A percentile compares a stretch with the other conserved stretches of the same genome.
phyloP scores from a whole-genome alignment of 352 stramenopile genomes.

The Ophiocytium majus region DNA sequence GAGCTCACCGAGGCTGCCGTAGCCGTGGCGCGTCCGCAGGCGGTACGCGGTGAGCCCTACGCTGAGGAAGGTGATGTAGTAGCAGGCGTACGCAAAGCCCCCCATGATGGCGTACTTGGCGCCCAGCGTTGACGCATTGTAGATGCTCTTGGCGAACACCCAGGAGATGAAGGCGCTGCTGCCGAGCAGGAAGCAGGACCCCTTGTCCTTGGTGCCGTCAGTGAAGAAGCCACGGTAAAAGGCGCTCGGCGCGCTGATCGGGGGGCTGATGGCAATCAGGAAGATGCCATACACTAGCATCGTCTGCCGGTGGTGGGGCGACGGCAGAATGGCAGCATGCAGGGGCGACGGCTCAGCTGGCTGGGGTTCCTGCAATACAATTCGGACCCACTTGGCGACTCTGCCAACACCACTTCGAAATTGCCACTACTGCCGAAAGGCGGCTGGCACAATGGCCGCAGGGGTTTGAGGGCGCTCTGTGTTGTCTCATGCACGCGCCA shows the following conservation, averaged over 20 bases:
- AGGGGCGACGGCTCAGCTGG: not conserved
- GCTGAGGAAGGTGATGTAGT: constrained; percentile 42
- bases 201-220: constrained; percentile 15
- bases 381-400: not conserved
- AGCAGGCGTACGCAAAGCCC: constrained; percentile 48
- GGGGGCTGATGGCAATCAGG: not conserved
- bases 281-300: constrained; percentile 31
- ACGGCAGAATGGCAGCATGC: not conserved
- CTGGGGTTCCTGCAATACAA: not conserved
- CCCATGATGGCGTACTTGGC: constrained; percentile 30
- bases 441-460: not conserved
- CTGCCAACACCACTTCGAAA: not conserved
- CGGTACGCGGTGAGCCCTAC: constrained; percentile 26
- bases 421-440: not conserved
- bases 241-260: not conserved
- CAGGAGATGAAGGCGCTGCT: constrained; percentile 42
- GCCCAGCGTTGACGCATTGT: constrained; percentile 49
- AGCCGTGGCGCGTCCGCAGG: constrained; percentile 36
- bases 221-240: constrained; percentile 40
- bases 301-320: constrained; percentile 5
- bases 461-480: not conserved
- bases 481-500: not conserved
- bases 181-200: constrained; percentile 24
- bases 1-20: constrained; percentile 19
- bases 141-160: constrained; percentile 54